phyloP scores from a whole-genome alignment of 106 monocot genomes.

The Dioscorea zingiberensis region DNA sequence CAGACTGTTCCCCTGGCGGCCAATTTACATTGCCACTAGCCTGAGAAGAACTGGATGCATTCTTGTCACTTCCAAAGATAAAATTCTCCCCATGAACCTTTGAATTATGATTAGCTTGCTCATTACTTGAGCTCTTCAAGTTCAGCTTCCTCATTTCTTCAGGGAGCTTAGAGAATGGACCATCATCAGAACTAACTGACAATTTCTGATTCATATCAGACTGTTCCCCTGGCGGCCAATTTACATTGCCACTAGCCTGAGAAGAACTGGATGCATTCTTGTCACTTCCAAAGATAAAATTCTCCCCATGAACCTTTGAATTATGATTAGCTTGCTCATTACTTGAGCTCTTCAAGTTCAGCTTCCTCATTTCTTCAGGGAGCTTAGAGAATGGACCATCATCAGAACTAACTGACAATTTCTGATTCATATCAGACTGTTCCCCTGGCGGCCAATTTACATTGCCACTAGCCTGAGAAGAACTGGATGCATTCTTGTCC shows the following conservation, averaged over 20 bases:
- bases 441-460: neutral
- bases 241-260: too few relatives aligned
- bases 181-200: too few relatives aligned
- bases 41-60: neutral
- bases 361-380: neutral
- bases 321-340: neutral
- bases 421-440: neutral
- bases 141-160: too few relatives aligned
- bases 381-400: neutral
- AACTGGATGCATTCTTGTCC: neutral
- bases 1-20: neutral
- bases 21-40: too few relatives aligned
- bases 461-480: neutral
- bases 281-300: too few relatives aligned
- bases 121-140: too few relatives aligned
- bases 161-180: too few relatives aligned
- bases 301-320: neutral
- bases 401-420: neutral
- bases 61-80: neutral
- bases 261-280: neutral
- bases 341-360: too few relatives aligned
- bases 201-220: too few relatives aligned
- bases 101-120: too few relatives aligned
- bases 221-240: neutral
- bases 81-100: neutral